Evolutionary conservation across 23 red algal species (phyloP), one percentile per base, ranked within the genome.

Genomic region (Pyropia yezoensis): DNA sequence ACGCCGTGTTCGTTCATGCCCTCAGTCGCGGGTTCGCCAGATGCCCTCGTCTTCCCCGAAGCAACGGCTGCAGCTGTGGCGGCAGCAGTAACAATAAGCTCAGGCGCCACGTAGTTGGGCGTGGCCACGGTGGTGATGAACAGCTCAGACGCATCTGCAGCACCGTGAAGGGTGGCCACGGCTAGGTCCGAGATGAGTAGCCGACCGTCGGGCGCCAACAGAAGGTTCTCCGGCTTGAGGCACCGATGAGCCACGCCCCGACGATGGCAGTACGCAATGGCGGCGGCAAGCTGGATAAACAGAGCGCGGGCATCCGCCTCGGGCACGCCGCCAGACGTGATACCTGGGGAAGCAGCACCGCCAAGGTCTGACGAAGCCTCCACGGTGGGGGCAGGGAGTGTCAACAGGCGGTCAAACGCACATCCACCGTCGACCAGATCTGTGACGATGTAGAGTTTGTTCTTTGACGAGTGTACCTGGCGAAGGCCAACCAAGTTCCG

Each of bases 401-500:
- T 47, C 57, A 78, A 62, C 54, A 98, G 75, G 63, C 78, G 78
- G 45, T 89, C 88, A 74, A 98, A 91, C 45, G 91, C 74, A 77
- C 91, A 87, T 23, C 94, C 94, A 47, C 94, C 94, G 69, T 75
- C 77, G 59, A 88, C 94, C 54, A 89, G 82, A 65, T 98, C 94
- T 73, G 87, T 90, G 49, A 98, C 94, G 49, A 98, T 75, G 27
- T 87, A 95, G 2, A 98, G 81, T 61, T 98, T 88, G 65, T 59
- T 98, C 21, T 88, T 77, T 17, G 79, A 87, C 16, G 79, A 82
- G 63, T 91, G 79, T 16, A 98, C 94, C 49, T 90, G 70, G 61
- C 78, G 73, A 2, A 98, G 69, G 71, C 83, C 78, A 57, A 98
- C 78, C 61, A 98, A 76, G 49, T 95, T 87, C 52, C 67, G 70